Evolutionary conservation across 495 filamentous ascomycete genomes (phyloP).

Genomic region (Penicillium bialowiezense): DNA sequence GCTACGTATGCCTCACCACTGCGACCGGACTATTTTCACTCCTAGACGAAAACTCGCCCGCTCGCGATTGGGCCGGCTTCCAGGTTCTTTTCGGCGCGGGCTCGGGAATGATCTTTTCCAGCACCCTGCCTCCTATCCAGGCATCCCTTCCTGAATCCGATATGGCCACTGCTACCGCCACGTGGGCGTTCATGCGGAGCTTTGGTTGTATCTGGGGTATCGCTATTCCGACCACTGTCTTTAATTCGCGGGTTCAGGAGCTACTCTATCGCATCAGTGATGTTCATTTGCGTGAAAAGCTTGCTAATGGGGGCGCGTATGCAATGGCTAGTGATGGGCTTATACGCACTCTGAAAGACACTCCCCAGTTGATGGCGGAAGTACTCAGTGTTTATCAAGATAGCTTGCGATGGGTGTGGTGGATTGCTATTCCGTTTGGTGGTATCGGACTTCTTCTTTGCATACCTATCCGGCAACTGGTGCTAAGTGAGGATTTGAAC

Average conservation of each 20-base stretch:
- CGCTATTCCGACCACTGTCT: slow-evolving; percentile 47
- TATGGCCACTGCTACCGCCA: slow-evolving; percentile 37
- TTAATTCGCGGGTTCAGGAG: slow-evolving; percentile 29
- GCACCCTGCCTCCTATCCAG: slow-evolving; percentile 37
- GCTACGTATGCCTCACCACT: slow-evolving; percentile 36
- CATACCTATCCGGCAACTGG: background rate
- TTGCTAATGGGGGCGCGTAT: slow-evolving; percentile 8
- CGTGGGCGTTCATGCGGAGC: slow-evolving; percentile 46
- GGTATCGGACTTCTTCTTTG: slow-evolving; percentile 1
- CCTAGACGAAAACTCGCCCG: slow-evolving; percentile 18
- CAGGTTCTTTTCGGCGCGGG: slow-evolving; percentile 34
- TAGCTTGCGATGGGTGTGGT: slow-evolving; percentile 4
- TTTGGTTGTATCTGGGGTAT: slow-evolving; percentile 53
- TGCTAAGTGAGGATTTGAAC: slow-evolving; percentile 1
- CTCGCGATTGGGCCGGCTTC: slow-evolving; percentile 25
- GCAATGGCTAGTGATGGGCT: slow-evolving; percentile 6
- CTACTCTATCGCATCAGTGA: slow-evolving; percentile 5
- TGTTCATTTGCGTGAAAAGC: background rate
- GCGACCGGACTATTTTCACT: slow-evolving; percentile 40
- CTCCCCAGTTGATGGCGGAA: background rate
- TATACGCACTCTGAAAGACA: background rate
- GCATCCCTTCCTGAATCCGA: slow-evolving; percentile 37
- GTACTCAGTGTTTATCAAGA: slow-evolving; percentile 4
- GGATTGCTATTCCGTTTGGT: slow-evolving; percentile 3
- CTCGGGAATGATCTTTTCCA: slow-evolving; percentile 26